These are phyloP conservation scores for Stephanodiscus minutulus DNA, from an alignment of 108 stramenopile species.

Conservation along the genomic window DNA sequence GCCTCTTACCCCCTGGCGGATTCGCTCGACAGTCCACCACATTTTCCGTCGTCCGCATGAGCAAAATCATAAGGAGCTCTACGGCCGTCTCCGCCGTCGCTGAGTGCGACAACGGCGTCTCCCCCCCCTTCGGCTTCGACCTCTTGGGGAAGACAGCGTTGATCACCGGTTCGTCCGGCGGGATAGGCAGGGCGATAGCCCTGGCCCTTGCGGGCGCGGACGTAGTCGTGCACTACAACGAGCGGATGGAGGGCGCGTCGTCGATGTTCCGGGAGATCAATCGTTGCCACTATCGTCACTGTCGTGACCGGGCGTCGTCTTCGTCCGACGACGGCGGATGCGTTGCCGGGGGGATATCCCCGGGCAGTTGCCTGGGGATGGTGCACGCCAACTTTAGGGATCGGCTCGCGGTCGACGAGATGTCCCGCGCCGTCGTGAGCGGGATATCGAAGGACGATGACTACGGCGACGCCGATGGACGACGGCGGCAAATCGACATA, in stretches of 20 bases:
- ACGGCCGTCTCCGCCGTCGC: too few species aligned
- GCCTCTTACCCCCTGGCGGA: too few species aligned
- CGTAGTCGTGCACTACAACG: slow-evolving; percentile 65
- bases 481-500: slow-evolving; percentile 40
- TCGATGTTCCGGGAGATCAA: slow-evolving; percentile 27
- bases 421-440: slow-evolving; percentile 32
- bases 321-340: too few species aligned
- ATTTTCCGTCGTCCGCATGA: too few species aligned
- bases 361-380: slow-evolving; percentile 53
- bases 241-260: slow-evolving; percentile 49
- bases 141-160: slow-evolving; percentile 48
- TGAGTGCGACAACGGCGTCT: slow-evolving; percentile 20
- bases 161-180: slow-evolving; percentile 65
- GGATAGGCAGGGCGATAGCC: slow-evolving; percentile 65
- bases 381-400: slow-evolving; percentile 63
- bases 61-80: too few species aligned
- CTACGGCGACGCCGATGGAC: too few species aligned
- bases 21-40: too few species aligned
- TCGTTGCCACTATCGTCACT: background rate
- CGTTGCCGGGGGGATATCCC: too few species aligned
- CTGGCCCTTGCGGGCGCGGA: slow-evolving; percentile 37
- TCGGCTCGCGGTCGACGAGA: slow-evolving; percentile 26
- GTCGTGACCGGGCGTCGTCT: too few species aligned
- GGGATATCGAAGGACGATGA: slow-evolving; percentile 17
- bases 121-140: background rate